These are phyloP conservation scores for Amylocarpus encephaloides DNA, from an alignment of 2,329 filamentous ascomycete species.

Conservation along the genomic window DNA sequence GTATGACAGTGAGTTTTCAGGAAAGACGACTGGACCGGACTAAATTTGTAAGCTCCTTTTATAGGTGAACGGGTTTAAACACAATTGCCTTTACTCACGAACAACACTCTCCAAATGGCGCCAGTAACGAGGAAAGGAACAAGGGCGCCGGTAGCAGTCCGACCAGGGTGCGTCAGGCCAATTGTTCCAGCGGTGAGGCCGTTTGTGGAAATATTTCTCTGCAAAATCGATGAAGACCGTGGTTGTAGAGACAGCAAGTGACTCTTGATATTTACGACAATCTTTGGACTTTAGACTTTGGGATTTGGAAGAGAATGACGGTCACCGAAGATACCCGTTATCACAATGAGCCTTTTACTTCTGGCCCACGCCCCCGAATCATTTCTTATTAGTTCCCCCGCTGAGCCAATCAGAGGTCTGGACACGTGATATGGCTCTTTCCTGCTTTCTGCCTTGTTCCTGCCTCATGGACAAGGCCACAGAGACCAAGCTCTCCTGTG, in stretches of 20 bases:
- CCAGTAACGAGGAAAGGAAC: too few species aligned
- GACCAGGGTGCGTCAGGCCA: too few species aligned
- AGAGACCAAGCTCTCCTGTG: slow-evolving; percentile 8
- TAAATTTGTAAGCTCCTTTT: neutral
- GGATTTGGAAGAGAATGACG: neutral
- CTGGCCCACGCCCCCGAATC: neutral
- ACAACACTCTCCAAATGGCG: too few species aligned
- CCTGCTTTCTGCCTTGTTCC: slow-evolving; percentile 2
- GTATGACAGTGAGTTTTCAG: too few species aligned
- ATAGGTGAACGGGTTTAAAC: neutral
- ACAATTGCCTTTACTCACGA: too few species aligned
- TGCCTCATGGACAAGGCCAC: neutral
- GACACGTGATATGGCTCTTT: neutral
- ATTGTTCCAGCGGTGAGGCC: too few species aligned
- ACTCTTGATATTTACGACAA: too few species aligned
- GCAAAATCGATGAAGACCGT: too few species aligned
- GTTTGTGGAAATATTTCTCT: too few species aligned
- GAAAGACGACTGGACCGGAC: neutral
- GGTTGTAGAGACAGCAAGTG: too few species aligned
- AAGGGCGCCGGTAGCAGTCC: too few species aligned
- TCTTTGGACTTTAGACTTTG: too few species aligned
- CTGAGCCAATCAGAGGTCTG: neutral
- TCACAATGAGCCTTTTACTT: neutral
- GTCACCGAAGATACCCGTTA: neutral
- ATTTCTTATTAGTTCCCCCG: neutral